Evolutionary conservation across 768 basidiomycete species (phyloP), one percentile per base, ranked within the genome.

Genomic region (Mycena galopus): DNA sequence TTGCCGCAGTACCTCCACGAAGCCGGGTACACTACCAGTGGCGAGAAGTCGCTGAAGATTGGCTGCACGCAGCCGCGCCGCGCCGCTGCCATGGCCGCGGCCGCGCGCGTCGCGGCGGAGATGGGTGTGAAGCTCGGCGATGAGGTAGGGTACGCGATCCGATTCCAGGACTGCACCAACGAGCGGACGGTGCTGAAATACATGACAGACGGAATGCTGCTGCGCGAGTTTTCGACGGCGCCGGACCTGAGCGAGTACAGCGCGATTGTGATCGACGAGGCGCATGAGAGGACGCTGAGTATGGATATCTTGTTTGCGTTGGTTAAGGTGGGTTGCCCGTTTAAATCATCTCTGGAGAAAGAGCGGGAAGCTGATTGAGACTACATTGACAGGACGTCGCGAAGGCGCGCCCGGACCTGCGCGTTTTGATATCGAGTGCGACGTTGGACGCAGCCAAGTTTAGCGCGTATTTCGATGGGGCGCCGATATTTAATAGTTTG

Each of bases 121-220:
- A n/a, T n/a, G n/a, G n/a, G n/a, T n/a, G n/a, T n/a, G n/a, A n/a
- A n/a, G n/a, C n/a, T n/a, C n/a, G n/a, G n/a, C n/a, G n/a, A n/a
- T n/a, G n/a, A n/a, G n/a, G n/a, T n/a, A n/a, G n/a, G n/a, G n/a
- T n/a, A n/a, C n/a, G n/a, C n/a, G n/a, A n/a, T n/a, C n/a, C n/a
- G n/a, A n/a, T n/a, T n/a, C n/a, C n/a, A n/a, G n/a, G n/a, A n/a
- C n/a, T n/a, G n/a, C n/a, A n/a, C n/a, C n/a, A n/a, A n/a, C n/a
- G n/a, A n/a, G n/a, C n/a, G n/a, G n/a, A n/a, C n/a, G n/a, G n/a
- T n/a, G n/a, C n/a, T n/a, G n/a, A n/a, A n/a, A 83, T 99, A 97
- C 88, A 98, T 99, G 97, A 99, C 97, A 77, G 97, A 98, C 80
- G 97, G 97, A 84, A 98, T 98, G 95, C 88, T 99, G n/a, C n/a